A percentile compares a stretch with the other conserved stretches of the same genome.
Evolutionary conservation across 257 asterid species (phyloP).

Genomic region (Marsdenia floribunda): DNA sequence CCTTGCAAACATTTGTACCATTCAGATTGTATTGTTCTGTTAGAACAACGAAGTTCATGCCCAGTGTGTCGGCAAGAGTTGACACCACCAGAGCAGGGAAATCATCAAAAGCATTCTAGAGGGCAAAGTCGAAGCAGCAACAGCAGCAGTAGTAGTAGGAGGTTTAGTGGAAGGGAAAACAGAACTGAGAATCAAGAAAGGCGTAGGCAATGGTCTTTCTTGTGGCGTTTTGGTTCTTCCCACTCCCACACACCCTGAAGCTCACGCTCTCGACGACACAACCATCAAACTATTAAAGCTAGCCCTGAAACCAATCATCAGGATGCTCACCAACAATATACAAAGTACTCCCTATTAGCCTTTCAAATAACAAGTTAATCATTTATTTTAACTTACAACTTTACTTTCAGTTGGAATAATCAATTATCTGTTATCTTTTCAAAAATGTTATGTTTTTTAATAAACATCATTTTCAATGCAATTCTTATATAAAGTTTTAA

Average conservation of each 20-base stretch:
- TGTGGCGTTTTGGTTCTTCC: constrained; percentile 80
- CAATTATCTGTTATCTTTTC: no score
- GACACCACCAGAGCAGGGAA: constrained; percentile 16
- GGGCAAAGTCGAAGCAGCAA: constrained; percentile 38
- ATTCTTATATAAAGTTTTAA: no score
- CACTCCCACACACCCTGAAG: constrained; percentile 22
- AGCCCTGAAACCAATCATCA: constrained; percentile 43
- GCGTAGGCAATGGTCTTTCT: constrained; percentile 72
- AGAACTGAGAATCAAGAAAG: constrained; percentile 31
- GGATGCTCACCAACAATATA: constrained; percentile 35
- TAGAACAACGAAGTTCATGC: constrained; percentile 69
- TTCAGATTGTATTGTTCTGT: constrained; percentile 82
- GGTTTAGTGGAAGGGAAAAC: constrained; percentile 37
- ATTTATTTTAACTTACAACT: background rate
- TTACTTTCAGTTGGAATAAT: constrained; percentile 10
- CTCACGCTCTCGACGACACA: constrained; percentile 7
- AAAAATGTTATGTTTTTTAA: no score
- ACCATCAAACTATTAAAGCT: constrained; percentile 38
- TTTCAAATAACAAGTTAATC: constrained; percentile 38
- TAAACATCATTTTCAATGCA: no score
- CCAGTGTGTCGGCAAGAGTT: constrained; percentile 86
- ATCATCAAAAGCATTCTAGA: constrained; percentile 35
- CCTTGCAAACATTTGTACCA: constrained; percentile 86
- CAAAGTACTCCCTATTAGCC: constrained; percentile 69
- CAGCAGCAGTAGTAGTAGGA: constrained; percentile 48